Percentiles rank a stretch among this genome's conserved stretches.
phyloP scores from a whole-genome alignment of 805 yeast genomes.

The Wickerhamomyces hampshirensis region DNA sequence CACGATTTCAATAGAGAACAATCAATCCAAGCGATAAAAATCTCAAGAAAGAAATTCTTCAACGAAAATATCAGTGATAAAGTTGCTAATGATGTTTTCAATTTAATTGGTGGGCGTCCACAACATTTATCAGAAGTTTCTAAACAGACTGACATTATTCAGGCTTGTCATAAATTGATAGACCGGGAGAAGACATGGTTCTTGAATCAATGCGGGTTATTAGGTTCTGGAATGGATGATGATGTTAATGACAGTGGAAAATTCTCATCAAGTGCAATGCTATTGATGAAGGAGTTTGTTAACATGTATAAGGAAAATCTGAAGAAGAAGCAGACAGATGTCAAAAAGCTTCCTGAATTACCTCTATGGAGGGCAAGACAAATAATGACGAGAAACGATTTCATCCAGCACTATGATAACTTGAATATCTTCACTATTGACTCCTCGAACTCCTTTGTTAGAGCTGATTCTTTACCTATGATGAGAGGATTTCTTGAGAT shows the following conservation, averaged over 20 bases:
- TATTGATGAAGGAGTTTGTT: constrained; percentile 64
- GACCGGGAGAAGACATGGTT: constrained; percentile 86
- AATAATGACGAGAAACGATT: constrained; percentile 81
- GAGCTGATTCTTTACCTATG: constrained; percentile 85
- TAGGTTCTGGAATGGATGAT: constrained; percentile 80
- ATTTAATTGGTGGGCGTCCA: constrained; percentile 77
- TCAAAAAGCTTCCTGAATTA: constrained; percentile 63
- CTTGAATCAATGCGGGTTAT: constrained; percentile 71
- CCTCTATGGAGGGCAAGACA: constrained; percentile 84
- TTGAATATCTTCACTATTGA: constrained; percentile 78
- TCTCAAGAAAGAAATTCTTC: constrained; percentile 42
- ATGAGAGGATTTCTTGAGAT: constrained; percentile 86
- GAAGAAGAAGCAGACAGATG: constrained; percentile 2
- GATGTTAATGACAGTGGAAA: constrained; percentile 85
- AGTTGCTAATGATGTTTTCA: constrained; percentile 51
- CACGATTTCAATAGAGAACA: constrained; percentile 54
- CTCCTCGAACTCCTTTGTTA: constrained; percentile 55
- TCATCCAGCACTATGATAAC: constrained; percentile 68
- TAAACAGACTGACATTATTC: constrained; percentile 47
- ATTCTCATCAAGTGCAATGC: constrained; percentile 69
- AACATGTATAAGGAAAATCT: constrained; percentile 44
- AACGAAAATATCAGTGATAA: constrained; percentile 35
- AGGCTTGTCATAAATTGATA: constrained; percentile 64
- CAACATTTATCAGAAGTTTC: constrained; percentile 75
- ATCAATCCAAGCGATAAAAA: constrained; percentile 48